These are phyloP conservation scores for Curvularia verruculosa DNA, from an alignment of 2,329 filamentous ascomycete species.

Conservation along the genomic window DNA sequence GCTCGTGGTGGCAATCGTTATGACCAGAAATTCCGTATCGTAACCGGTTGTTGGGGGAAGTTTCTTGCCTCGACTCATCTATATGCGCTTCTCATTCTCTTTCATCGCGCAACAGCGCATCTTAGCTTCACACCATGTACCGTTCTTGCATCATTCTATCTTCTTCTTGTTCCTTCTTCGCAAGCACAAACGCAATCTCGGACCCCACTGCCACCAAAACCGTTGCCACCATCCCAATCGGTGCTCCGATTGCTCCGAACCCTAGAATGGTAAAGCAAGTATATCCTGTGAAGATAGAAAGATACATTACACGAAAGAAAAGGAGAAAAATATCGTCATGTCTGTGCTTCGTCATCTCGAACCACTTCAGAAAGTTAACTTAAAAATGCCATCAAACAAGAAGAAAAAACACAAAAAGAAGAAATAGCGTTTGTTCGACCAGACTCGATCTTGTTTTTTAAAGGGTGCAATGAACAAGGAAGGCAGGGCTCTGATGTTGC, in stretches of 20 bases:
- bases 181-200: slow-evolving; percentile 17
- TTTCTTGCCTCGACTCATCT: not conserved
- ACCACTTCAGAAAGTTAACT: not conserved
- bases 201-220: slow-evolving; percentile 19
- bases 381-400: not conserved
- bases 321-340: slow-evolving; percentile 19
- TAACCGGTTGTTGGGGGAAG: not conserved
- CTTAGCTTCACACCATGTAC: slow-evolving; percentile 11
- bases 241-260: slow-evolving; percentile 17
- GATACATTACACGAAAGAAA: slow-evolving; percentile 22
- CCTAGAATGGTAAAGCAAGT: slow-evolving; percentile 23
- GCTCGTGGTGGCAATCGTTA: not conserved
- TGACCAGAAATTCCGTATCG: not conserved
- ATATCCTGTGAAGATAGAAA: slow-evolving; percentile 21
- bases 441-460: not conserved
- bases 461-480: not conserved
- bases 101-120: not conserved
- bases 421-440: not conserved
- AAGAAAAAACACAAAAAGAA: not conserved
- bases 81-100: slow-evolving; percentile 1
- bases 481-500: not conserved
- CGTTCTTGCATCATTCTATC: slow-evolving; percentile 8
- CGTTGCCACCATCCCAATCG: slow-evolving; percentile 18
- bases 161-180: slow-evolving; percentile 10
- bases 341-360: slow-evolving; percentile 9